A percentile compares a stretch with the other conserved stretches of the same genome.
Evolutionary conservation across 371 early-diverging fungal species (phyloP).

Genomic region (Mucor velutinosus): DNA sequence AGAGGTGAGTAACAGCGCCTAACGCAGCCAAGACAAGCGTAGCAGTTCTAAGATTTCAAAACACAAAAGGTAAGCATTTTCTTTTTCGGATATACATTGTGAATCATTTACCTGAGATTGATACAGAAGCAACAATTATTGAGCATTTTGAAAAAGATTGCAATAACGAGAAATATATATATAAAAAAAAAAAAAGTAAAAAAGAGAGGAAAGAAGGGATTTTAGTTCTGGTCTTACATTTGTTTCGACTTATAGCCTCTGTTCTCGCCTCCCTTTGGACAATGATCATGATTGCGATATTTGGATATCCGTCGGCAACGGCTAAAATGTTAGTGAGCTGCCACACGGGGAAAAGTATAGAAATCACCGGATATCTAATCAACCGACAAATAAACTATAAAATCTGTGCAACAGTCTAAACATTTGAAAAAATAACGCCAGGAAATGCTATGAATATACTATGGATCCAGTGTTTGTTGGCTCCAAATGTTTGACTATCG

Average conservation of each 20-base stretch:
- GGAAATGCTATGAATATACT: background rate
- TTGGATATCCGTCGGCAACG: background rate
- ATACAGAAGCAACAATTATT: constrained; percentile 50
- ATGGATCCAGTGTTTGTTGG: background rate
- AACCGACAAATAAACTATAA: background rate
- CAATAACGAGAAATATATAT: background rate
- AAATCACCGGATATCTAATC: background rate
- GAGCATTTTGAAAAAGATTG: constrained; percentile 17
- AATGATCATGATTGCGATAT: background rate
- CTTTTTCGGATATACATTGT: background rate
- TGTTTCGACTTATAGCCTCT: background rate
- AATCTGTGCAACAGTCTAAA: background rate
- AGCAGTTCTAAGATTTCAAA: constrained; percentile 30
- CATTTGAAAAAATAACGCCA: background rate
- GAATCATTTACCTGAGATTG: constrained; percentile 22
- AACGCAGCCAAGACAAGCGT: constrained; percentile 41
- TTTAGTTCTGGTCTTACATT: background rate
- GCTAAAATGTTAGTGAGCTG: background rate
- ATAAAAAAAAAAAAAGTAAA: constrained; percentile 5
- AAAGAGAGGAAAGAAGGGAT: constrained; percentile 2
- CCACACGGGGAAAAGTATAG: background rate
- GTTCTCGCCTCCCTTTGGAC: background rate
- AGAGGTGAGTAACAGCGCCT: constrained; percentile 38
- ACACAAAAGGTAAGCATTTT: background rate
- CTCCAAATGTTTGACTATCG: no score